These are phyloP conservation scores for Spongospora subterranea DNA, from an alignment of 208 protist genomes.

Conservation along the genomic window DNA sequence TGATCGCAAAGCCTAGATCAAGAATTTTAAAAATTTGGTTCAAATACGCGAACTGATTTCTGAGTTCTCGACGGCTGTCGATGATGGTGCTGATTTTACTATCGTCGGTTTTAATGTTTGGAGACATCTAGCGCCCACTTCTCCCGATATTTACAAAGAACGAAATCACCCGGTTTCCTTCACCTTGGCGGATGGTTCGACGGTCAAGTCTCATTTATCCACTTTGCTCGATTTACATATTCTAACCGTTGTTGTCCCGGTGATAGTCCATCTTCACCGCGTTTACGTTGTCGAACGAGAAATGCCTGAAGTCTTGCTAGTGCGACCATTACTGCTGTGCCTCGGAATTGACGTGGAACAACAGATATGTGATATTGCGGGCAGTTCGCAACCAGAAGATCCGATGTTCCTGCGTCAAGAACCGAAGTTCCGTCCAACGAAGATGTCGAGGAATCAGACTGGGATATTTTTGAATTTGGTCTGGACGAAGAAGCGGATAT, in stretches of 20 bases:
- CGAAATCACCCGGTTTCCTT: not conserved
- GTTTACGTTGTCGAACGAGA: not conserved
- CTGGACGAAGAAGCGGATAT: not conserved
- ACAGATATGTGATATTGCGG: slow-evolving; percentile 6
- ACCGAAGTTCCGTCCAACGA: not conserved
- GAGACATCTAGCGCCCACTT: not conserved
- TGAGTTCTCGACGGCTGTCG: not conserved
- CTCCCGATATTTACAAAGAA: not conserved
- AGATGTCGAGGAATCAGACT: no score
- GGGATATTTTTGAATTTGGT: not conserved
- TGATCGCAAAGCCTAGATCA: no score
- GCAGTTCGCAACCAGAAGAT: not conserved
- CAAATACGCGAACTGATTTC: no score
- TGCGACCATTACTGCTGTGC: not conserved
- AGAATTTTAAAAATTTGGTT: no score
- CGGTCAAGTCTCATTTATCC: not conserved
- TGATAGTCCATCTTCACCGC: slow-evolving; percentile 2
- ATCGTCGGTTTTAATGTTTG: not conserved
- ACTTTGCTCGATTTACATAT: not conserved
- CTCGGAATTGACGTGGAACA: slow-evolving; percentile 41
- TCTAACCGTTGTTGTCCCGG: not conserved
- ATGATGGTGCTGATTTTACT: not conserved
- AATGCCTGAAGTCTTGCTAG: not conserved
- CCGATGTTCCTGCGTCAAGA: not conserved
- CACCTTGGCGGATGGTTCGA: not conserved